A percentile compares a stretch with the other conserved stretches of the same genome.
phyloP scores from a whole-genome alignment of 1,284 basidiomycete species.

The Chiua sp. region DNA sequence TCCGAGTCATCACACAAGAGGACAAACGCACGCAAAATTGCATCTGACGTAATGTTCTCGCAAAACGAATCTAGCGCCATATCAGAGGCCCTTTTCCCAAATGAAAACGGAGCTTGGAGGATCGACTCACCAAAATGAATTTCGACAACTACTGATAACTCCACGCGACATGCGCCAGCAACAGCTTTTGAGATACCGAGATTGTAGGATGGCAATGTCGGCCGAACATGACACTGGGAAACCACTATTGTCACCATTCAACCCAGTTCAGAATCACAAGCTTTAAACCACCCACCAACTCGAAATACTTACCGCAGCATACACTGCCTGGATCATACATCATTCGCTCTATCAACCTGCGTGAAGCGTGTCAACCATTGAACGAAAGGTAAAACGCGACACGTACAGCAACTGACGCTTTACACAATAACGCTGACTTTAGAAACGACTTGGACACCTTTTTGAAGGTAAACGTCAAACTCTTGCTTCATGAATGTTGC shows the following conservation, averaged over 20 bases:
- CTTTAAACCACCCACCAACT: slow-evolving; percentile 93
- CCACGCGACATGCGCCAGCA: slow-evolving; percentile 98
- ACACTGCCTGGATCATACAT: slow-evolving; percentile 97
- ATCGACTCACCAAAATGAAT: slow-evolving; percentile 80
- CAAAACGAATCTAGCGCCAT: slow-evolving; percentile 77
- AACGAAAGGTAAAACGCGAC: too few species aligned
- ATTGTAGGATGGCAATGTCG: slow-evolving; percentile 98
- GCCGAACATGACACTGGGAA: slow-evolving; percentile 96
- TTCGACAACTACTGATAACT: slow-evolving; percentile 96
- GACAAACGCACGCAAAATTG: slow-evolving; percentile 85
- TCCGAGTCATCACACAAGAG: slow-evolving; percentile 1
- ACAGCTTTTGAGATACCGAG: slow-evolving; percentile 92
- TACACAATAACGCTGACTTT: slow-evolving; percentile 98
- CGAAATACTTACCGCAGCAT: slow-evolving; percentile 98
- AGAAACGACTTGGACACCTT: slow-evolving; percentile 91
- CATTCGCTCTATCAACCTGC: slow-evolving; percentile 98
- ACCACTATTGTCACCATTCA: neutral
- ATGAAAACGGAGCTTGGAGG: too few species aligned
- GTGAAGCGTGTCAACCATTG: too few species aligned
- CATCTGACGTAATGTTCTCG: slow-evolving; percentile 97
- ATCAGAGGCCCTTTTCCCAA: too few species aligned
- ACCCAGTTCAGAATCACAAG: slow-evolving; percentile 1
- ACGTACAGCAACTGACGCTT: slow-evolving; percentile 97
- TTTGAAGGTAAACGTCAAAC: slow-evolving; percentile 90
- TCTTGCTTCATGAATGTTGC: slow-evolving; percentile 76